Evolutionary conservation across 2,329 filamentous ascomycete genomes (phyloP), one percentile per base, ranked within the genome.

Genomic region (Thielaviopsis punctulata): DNA sequence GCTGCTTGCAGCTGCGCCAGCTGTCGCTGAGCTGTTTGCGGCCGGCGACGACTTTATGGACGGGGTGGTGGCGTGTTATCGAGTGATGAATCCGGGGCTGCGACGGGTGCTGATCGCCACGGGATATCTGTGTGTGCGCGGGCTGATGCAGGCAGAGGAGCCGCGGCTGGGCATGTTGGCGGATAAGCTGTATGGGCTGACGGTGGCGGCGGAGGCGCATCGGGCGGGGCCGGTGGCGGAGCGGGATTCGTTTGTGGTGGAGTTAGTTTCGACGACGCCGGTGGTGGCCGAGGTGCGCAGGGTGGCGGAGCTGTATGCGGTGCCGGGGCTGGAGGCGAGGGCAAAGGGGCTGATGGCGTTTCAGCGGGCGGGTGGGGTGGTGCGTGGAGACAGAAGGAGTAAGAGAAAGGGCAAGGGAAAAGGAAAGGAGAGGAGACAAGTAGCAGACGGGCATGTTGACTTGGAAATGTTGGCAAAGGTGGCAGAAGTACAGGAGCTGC

Each of bases 401-500:
- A 62, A 77, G 4, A 74, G 80, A 58, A 87, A 86, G 64, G 81
- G 82, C 27, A 88, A 87, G 62, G 70, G 63, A 39, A 65, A 67
- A 45, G 61, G 64, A 3, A 61, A 60, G 4, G 62, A 65, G 7
- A 68, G 73, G 5, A 57, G 61, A 6, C 60, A 66, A 5, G 65
- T 64, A 2, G 70, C 75, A 44, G n/a, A n/a, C n/a, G 69, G 89
- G 30, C 86, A 92, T 60, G 69, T 90, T n/a, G n/a, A n/a, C n/a
- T n/a, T n/a, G 21, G 87, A 95, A 64, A 80, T 74, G 43, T 83
- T 93, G 77, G 89, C 84, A 59, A 77, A 90, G 48, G 79, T 96
- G 49, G 84, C 84, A 0, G 86, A 93, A 63, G 75, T 98, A n/a
- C 88, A 95, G 62, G 90, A 98, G 62, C 71, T 96, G 0, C 95